Percentiles rank a stretch among this genome's conserved stretches.
phyloP scores from a whole-genome alignment of 768 basidiomycete genomes.

The Rubroboletus satanas region DNA sequence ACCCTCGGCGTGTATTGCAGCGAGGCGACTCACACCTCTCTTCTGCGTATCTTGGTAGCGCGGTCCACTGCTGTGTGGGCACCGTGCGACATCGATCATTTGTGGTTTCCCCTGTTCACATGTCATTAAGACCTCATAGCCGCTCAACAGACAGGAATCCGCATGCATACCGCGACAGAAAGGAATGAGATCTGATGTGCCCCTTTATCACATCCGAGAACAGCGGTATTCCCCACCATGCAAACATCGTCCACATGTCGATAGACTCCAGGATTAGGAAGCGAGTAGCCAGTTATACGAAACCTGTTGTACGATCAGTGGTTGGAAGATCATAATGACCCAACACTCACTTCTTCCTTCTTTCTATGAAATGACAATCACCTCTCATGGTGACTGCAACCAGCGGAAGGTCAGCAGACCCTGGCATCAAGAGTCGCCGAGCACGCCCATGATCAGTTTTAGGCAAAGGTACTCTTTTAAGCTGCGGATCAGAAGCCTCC shows the following conservation, averaged over 20 bases:
- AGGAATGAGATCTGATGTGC: slow-evolving; percentile 42
- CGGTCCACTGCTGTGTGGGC: slow-evolving; percentile 31
- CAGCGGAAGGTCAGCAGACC: slow-evolving; percentile 31
- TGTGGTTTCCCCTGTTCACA: slow-evolving; percentile 29
- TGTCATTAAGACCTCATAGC: slow-evolving; percentile 23
- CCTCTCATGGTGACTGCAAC: slow-evolving; percentile 45
- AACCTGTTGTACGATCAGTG: slow-evolving; percentile 27
- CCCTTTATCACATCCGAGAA: slow-evolving; percentile 43
- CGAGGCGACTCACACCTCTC: slow-evolving; percentile 43
- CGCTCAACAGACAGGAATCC: slow-evolving; percentile 25
- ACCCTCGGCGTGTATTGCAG: slow-evolving; percentile 31
- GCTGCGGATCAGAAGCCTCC: slow-evolving; percentile 17
- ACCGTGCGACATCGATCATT: slow-evolving; percentile 30
- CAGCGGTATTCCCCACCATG: slow-evolving; percentile 37
- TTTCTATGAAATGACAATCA: slow-evolving; percentile 43
- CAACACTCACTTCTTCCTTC: slow-evolving; percentile 27
- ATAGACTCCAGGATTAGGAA: slow-evolving; percentile 35
- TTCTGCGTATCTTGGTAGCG: slow-evolving; percentile 22
- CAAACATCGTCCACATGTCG: slow-evolving; percentile 47
- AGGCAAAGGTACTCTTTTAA: slow-evolving; percentile 31
- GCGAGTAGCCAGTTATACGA: slow-evolving; percentile 36
- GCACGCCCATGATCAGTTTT: slow-evolving; percentile 31
- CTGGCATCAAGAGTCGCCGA: slow-evolving; percentile 31
- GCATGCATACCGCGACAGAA: slow-evolving; percentile 31
- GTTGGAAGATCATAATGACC: background rate